A percentile compares a stretch with the other conserved stretches of the same genome.
phyloP scores from a whole-genome alignment of 352 stramenopile genomes.

The Phytophthora lateralis region DNA sequence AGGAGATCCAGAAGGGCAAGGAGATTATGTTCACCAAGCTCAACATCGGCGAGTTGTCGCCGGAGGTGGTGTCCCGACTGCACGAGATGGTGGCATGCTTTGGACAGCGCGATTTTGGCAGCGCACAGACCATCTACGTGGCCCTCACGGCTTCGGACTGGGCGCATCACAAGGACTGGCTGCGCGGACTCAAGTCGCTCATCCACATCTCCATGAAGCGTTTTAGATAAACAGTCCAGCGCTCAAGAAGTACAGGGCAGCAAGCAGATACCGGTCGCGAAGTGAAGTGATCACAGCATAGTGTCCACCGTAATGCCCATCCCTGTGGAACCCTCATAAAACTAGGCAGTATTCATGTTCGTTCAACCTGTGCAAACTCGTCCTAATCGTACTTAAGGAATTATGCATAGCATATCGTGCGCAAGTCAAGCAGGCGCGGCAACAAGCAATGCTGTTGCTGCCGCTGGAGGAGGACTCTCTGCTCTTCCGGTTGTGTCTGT shows the following conservation, averaged over 20 bases:
- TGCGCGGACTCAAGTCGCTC: conserved; percentile 96
- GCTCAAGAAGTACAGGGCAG: conserved; percentile 9
- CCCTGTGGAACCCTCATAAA: conserved; percentile 21
- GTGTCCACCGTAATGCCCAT: conserved; percentile 6
- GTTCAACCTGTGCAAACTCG: neutral
- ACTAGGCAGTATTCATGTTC: conserved; percentile 15
- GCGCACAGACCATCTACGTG: conserved; percentile 88
- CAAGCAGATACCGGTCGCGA: conserved; percentile 18
- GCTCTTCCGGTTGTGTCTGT: conserved; percentile 60
- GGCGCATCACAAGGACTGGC: conserved; percentile 98
- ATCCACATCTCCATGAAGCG: conserved; percentile 94
- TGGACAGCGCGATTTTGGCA: conserved; percentile 76
- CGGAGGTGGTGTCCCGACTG: conserved; percentile 70
- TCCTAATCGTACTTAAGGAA: neutral
- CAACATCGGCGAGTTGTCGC: conserved; percentile 76
- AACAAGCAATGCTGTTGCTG: conserved; percentile 46
- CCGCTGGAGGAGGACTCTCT: conserved; percentile 57
- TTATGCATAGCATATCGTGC: too few relatives aligned
- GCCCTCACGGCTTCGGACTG: conserved; percentile 93
- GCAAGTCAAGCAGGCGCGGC: neutral
- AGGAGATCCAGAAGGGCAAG: conserved; percentile 86
- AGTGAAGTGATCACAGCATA: conserved; percentile 17
- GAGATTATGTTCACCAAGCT: conserved; percentile 90
- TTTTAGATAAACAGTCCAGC: conserved; percentile 72
- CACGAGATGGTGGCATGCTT: conserved; percentile 86